phyloP scores from a whole-genome alignment of 2,329 filamentous ascomycete species.

The Trichophyton schoenleinii region DNA sequence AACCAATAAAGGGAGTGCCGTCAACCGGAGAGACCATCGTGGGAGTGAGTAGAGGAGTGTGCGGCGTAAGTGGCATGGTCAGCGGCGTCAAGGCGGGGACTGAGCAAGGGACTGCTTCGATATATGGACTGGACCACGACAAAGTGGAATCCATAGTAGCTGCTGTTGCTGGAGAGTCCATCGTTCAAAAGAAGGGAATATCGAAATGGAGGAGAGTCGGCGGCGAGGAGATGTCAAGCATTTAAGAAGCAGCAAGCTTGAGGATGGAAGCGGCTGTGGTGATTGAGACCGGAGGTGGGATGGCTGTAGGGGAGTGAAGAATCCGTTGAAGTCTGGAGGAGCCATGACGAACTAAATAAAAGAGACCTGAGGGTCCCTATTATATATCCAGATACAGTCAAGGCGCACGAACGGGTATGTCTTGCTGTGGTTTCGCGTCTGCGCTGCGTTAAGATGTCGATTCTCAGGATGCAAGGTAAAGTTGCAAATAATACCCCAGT shows the following conservation, averaged over 20 bases:
- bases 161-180: not conserved
- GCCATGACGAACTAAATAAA: constrained; percentile 4
- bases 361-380: constrained; percentile 4
- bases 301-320: not conserved
- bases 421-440: constrained; percentile 1
- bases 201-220: not conserved
- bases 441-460: constrained; percentile 2
- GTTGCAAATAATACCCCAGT: constrained; percentile 5
- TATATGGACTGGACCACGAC: not conserved
- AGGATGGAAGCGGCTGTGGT: not conserved
- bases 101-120: not conserved
- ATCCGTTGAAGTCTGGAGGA: not conserved
- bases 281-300: constrained; percentile 1
- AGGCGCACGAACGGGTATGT: constrained; percentile 1
- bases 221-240: not conserved
- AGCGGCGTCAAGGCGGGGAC: not conserved
- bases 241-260: not conserved
- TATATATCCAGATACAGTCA: constrained; percentile 3
- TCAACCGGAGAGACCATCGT: not conserved
- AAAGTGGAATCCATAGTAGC: not conserved
- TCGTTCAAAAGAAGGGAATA: not conserved
- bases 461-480: constrained; percentile 3
- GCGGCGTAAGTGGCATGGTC: not conserved
- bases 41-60: constrained; percentile 1
- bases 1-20: not conserved